Base-by-base conservation (phyloP, 441 rosid genomes). In the Croton setiger region DNA sequence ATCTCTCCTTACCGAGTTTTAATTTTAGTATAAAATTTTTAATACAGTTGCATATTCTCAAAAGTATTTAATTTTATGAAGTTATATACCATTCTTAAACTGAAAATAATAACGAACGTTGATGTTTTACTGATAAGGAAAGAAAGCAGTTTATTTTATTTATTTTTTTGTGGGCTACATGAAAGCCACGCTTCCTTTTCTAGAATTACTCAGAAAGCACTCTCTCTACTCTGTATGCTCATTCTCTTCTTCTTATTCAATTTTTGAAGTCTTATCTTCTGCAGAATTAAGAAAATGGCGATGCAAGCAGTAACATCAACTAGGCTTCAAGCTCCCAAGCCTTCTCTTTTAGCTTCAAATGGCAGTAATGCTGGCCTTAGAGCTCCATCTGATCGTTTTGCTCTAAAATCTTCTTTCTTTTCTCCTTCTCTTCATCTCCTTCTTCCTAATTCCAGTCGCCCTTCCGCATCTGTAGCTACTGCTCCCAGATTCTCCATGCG, bases 401-500 rank as follows among this genome's bases (percentile, higher is more conserved):
- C 84, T 64, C 39, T 86, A 66, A 84, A 79, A 73, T 84, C 93
- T 1, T 66, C 86, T 44, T 82, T 76, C 81, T 76, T 77, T 43
- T 68, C 89, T 37, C 81, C 83, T 15, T 82, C 86, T 13, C 76
- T 86, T 18, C 83, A 74, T 31, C 79, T 77, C 52, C 68, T 81
- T n/a, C 55, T 51, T 18, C 9, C 55, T 51, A 39, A 57, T 69
- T 78, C 86, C 64, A 48, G 71, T 44, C 62, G 18, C 37, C 39
- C 60, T 27, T 39, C 66, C 36, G 48, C 71, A 69, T 37, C 63
- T 72, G 63, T 76, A 10, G 67, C 81, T 70, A 63, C 84, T 65
- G 52, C 83, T 44, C 87, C 90, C 10, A 85, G 74, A 70, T 75
- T 85, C 80, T 80, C 87, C 83, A 89, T 89, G 95, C 97, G 97